Evolutionary conservation across 805 yeast species (phyloP).

Genomic region (Ogataea nakhonphanomensis): DNA sequence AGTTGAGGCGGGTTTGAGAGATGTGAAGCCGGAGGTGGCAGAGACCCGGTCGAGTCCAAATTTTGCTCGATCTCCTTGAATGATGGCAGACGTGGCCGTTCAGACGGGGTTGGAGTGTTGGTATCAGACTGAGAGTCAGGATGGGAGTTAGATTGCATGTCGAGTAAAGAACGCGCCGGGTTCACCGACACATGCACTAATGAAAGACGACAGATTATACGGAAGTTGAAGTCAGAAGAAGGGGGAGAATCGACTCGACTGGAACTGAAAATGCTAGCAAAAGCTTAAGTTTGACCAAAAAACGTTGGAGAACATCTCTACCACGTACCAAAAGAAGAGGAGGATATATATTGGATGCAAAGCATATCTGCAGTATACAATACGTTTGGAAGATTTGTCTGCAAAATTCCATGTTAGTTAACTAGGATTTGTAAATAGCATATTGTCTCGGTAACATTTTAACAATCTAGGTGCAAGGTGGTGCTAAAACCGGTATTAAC

Average conservation of each 20-base stretch:
- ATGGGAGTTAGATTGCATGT: conserved; percentile 5
- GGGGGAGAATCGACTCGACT: neutral
- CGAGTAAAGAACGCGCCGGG: conserved; percentile 1
- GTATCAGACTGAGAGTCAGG: neutral
- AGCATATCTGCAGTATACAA: neutral
- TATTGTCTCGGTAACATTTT: conserved; percentile 7
- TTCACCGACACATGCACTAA: conserved; percentile 5
- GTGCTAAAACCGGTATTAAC: conserved; percentile 5
- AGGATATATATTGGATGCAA: neutral
- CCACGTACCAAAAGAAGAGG: conserved; percentile 3
- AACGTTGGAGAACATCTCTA: conserved; percentile 2
- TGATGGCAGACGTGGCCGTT: conserved; percentile 8
- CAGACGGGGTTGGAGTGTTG: neutral
- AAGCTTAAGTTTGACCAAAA: neutral
- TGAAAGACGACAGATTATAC: neutral
- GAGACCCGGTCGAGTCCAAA: neutral
- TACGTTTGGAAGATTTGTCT: conserved; percentile 4
- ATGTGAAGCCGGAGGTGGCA: conserved; percentile 2
- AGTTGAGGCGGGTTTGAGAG: neutral
- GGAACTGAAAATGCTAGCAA: neutral
- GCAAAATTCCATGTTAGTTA: conserved; percentile 4
- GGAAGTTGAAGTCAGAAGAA: neutral
- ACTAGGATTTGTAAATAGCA: neutral
- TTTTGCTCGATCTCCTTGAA: conserved; percentile 9
- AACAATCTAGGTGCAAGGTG: conserved; percentile 4